Evolutionary conservation across 352 stramenopile species (phyloP).

Genomic region (Globisporangium recalcitrans): DNA sequence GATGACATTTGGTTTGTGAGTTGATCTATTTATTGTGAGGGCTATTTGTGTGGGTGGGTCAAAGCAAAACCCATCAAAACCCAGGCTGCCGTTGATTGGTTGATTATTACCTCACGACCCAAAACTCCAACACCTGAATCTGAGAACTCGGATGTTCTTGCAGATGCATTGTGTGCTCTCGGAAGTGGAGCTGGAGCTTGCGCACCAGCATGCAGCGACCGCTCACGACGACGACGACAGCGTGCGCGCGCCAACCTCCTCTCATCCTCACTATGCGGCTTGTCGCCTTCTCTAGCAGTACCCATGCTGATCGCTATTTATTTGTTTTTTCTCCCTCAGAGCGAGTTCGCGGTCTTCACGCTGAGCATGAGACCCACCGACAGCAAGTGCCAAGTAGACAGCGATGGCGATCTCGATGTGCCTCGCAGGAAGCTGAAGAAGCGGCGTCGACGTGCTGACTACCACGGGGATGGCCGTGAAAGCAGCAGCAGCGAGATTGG

Average conservation of each 20-base stretch:
- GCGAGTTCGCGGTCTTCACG: conserved; percentile 8
- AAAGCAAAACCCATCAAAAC: too few relatives aligned
- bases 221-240: not conserved
- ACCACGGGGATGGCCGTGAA: not conserved
- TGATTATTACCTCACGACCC: too few relatives aligned
- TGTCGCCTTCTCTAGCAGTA: not conserved
- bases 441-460: not conserved
- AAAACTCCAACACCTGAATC: too few relatives aligned
- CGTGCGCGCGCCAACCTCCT: not conserved
- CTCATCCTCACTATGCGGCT: not conserved
- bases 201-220: conserved; percentile 1
- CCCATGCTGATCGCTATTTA: not conserved
- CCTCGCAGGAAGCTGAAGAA: conserved; percentile 4
- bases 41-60: too few relatives aligned
- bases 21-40: too few relatives aligned
- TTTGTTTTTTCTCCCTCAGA: not conserved
- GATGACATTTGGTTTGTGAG: too few relatives aligned
- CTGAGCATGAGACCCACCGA: not conserved
- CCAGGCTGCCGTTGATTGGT: too few relatives aligned
- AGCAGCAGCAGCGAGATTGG: not conserved
- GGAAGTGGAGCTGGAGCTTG: conserved; percentile 5
- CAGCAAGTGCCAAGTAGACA: conserved; percentile 2
- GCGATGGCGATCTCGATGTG: conserved; percentile 15
- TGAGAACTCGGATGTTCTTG: too few relatives aligned
- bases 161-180: conserved; percentile 4